Conservation (phyloP, 106 monocot genomes). For the Dendrobium chrysotoxum region DNA sequence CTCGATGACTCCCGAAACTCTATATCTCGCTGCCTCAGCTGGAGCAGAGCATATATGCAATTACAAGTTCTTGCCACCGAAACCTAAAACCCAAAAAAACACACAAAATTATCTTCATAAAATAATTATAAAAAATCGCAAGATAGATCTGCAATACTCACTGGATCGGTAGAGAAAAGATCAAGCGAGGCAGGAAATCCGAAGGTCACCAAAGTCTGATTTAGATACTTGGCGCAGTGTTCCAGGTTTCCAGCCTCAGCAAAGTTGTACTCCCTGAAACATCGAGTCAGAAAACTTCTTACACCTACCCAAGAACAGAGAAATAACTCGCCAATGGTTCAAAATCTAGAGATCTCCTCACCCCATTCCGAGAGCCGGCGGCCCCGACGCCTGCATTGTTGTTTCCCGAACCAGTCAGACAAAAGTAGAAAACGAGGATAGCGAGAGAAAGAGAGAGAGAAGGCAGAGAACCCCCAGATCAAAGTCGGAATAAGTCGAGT, state of each 20-base stretch:
- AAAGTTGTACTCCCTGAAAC: constrained; percentile 64
- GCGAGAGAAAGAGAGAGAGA: not conserved
- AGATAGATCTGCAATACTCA: constrained; percentile 15
- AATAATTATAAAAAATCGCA: not conserved
- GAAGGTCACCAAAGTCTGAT: constrained; percentile 90
- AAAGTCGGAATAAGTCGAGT: constrained; percentile 18
- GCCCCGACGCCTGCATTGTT: constrained; percentile 46
- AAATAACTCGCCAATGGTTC: not conserved
- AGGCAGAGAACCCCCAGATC: constrained; percentile 8
- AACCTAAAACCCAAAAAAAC: constrained; percentile 38
- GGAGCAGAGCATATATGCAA: constrained; percentile 85
- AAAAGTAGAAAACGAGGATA: not conserved
- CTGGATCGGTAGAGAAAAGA: constrained; percentile 84
- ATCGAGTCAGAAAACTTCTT: constrained; percentile 11
- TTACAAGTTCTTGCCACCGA: constrained; percentile 97
- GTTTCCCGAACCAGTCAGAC: constrained; percentile 1
- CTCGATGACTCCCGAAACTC: constrained; percentile 86
- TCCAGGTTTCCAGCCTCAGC: constrained; percentile 81
- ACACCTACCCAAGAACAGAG: not conserved
- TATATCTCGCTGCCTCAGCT: constrained; percentile 84
- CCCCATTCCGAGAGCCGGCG: constrained; percentile 45
- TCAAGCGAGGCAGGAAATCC: constrained; percentile 98
- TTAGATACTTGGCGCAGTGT: constrained; percentile 92
- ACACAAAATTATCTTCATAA: not conserved
- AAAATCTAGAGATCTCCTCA: constrained; percentile 28